phyloP scores from a whole-genome alignment of 2,329 filamentous ascomycete genomes.

The Polytolypa hystricis region DNA sequence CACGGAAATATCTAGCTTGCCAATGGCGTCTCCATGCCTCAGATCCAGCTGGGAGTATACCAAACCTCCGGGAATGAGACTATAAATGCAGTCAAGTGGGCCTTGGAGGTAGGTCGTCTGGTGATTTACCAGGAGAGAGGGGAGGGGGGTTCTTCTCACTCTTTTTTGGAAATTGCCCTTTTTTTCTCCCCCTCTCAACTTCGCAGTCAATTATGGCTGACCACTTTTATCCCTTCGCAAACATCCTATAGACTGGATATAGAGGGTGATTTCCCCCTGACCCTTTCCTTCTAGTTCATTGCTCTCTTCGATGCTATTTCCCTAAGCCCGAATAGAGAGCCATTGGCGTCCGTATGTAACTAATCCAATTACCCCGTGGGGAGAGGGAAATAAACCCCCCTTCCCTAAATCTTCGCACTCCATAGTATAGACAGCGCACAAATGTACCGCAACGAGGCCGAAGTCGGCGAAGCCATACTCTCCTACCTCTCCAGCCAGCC shows the following conservation, averaged over 20 bases:
- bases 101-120: slow-evolving; percentile 33
- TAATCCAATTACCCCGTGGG: neutral
- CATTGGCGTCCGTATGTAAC: too few relatives aligned
- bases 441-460: slow-evolving; percentile 43
- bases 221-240: too few relatives aligned
- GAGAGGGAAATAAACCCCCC: neutral
- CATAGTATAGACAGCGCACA: slow-evolving; percentile 44
- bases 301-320: neutral
- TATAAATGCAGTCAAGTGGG: slow-evolving; percentile 41
- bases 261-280: slow-evolving; percentile 3
- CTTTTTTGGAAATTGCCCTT: neutral
- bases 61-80: slow-evolving; percentile 30
- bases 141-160: neutral
- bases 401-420: slow-evolving; percentile 21
- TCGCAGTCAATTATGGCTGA: slow-evolving; percentile 1
- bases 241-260: slow-evolving; percentile 6
- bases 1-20: slow-evolving; percentile 4
- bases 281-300: neutral
- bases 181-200: neutral
- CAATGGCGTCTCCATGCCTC: slow-evolving; percentile 7
- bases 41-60: slow-evolving; percentile 8
- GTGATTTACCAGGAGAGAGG: neutral
- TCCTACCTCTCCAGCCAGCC: slow-evolving; percentile 43
- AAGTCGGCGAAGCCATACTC: slow-evolving; percentile 40
- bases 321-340: neutral